Conservation (phyloP, 176 grass and related monocot genomes). For the Carex parvula region DNA sequence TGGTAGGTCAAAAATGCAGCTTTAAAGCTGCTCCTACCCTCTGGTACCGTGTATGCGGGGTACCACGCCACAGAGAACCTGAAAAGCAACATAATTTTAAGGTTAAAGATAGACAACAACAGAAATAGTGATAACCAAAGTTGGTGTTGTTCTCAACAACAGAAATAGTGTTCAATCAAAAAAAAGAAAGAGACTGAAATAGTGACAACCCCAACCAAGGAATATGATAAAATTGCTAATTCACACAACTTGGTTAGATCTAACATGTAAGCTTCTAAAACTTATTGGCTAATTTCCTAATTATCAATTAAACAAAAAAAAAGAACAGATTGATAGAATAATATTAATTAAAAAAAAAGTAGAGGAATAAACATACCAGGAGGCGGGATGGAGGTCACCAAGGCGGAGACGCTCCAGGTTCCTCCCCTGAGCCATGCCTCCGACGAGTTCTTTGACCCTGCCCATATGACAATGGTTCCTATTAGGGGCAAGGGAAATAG, state of each 20-base stretch:
- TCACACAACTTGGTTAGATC: background rate
- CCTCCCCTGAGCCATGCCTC: slow-evolving; percentile 27
- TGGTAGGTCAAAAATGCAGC: slow-evolving; percentile 91
- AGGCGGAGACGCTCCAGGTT: slow-evolving; percentile 43
- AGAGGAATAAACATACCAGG: slow-evolving; percentile 60
- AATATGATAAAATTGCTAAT: background rate
- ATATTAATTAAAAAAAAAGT: background rate
- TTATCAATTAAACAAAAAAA: background rate
- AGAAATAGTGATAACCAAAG: background rate
- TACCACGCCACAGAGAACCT: slow-evolving; percentile 98
- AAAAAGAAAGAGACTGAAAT: no score
- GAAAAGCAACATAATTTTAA: slow-evolving; percentile 37
- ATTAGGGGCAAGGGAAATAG: slow-evolving; percentile 24
- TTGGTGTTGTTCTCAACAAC: background rate
- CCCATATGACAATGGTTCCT: slow-evolving; percentile 15
- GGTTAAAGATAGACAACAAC: no score
- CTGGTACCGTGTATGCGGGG: slow-evolving; percentile 84
- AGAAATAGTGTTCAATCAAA: no score
- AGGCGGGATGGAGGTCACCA: slow-evolving; percentile 65
- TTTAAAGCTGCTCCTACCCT: slow-evolving; percentile 58
- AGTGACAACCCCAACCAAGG: background rate
- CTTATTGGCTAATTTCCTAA: background rate
- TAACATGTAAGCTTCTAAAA: background rate
- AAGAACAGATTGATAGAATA: background rate
- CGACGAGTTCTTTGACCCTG: slow-evolving; percentile 73